Evolutionary conservation across 257 asterid species (phyloP), one percentile per base, ranked within the genome.

Genomic region (Fraxinus excelsior): DNA sequence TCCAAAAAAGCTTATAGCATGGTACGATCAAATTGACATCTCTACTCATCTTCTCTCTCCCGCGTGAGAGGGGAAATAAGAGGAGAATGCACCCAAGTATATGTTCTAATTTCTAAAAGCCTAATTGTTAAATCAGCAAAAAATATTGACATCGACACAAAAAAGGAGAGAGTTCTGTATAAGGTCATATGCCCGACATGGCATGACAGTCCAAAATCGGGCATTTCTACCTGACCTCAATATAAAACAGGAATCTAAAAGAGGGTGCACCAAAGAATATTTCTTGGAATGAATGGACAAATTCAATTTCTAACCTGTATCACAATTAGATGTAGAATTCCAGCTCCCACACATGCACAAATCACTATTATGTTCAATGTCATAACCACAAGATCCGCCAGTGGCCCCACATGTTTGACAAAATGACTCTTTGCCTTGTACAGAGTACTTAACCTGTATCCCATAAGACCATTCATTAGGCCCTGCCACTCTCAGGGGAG

Each of bases 311-410:
- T 82, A 77, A 92, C 97, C 94, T 84, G 97, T 85, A 81, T 95
- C 98, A 79, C 99, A 95, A 78, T 91, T 90, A 18, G 97, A 80
- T 46, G 97, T 92, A 5, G 99, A 93, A 69, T 95, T 95, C 96
- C 96, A 91, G 46, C 74, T 80, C 21, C 91, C 96, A 83, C 98
- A 95, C 86, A 93, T 84, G 82, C 99, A 95, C 84, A 88, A 69
- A 74, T 87, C 87, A 75, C 65, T 85, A 37, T 84, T 75, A 19
- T 74, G 85, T 70, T 73, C 87, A 66, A 77, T 62, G 10, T 89
- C 86, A 79, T 88, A 90, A 10, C 99, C 99, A 85, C 99, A 95
- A 0, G 90, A 78, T 56, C 99, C 99, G 32, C 99, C 96, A 0
- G 98, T 95, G 35, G 98, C 93, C 49, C 89, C 96, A 75, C 99